Base-by-base conservation (phyloP, 306 rosid genomes). In the Gastrolobium villosum region DNA sequence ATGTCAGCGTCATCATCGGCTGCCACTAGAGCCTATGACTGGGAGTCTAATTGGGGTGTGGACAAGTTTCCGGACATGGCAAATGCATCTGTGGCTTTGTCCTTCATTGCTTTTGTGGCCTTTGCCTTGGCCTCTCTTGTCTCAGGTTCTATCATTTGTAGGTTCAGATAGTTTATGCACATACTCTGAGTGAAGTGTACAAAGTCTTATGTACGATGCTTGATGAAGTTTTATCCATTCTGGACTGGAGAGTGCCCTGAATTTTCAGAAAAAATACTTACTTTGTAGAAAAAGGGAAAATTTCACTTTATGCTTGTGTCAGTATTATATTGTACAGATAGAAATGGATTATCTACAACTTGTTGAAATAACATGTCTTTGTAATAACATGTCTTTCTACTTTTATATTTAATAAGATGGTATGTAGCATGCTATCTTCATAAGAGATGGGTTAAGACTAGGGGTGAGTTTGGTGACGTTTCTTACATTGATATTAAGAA, bases 1-100 rank as follows among this genome's bases (percentile, higher is more conserved):
- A 83, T 94, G 77, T 94, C 97, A 2, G 90, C 97, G 69, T 88
- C 97, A 37, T 94, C 97, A 31, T 90, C 99, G 0, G 95, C 99
- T 28, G 96, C 97, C 4, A 92, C 93, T 34, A 81, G 97, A 81
- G 84, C 92, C 9, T 86, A 88, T 72, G 95, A 92, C 45, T 94
- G 99, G 97, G 84, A 84, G 55, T 87, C 91, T 35, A 90, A 92
- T 63, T 90, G 99, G 97, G 99, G 99, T 7, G 45, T 64, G 62
- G 99, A 92, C 82, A 87, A 83, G 86, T 94, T 94, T 75, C 92
- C 97, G 0, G 83, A 81, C 14, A 87, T 92, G 95, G 99, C 92
- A 2, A 81, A 69, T 59, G 89, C 87, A 7, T 87, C 97, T 0
- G 91, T 91, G 69, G 97, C 79, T 43, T 71, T 92, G 77, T 89